Percentiles rank a stretch among this genome's conserved stretches.
These are phyloP conservation scores for Rhodotorula mucilaginosa DNA, from an alignment of 1,284 basidiomycete genomes.

Conservation along the genomic window DNA sequence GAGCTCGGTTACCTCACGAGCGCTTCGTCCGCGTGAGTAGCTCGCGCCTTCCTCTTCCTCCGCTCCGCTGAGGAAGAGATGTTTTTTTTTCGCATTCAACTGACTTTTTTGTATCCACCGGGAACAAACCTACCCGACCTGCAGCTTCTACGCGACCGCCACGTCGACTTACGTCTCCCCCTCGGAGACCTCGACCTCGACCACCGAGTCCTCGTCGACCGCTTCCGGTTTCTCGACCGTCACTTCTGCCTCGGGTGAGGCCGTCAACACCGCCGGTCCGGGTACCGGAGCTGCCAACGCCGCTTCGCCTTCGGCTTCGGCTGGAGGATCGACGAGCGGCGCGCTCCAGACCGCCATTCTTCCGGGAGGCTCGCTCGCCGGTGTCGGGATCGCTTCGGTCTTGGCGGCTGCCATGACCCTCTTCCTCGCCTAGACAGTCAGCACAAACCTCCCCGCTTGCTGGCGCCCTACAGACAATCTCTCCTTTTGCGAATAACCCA, in stretches of 20 bases:
- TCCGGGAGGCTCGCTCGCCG: not conserved
- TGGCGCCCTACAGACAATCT: not conserved
- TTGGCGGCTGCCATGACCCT: not conserved
- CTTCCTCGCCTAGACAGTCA: not conserved
- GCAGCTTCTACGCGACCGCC: constrained; percentile 34
- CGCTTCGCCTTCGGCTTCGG: not conserved
- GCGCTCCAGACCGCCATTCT: not conserved
- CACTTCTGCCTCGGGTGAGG: not conserved
- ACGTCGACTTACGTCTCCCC: constrained; percentile 29
- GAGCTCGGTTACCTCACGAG: constrained; percentile 16
- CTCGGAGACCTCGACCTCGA: constrained; percentile 5
- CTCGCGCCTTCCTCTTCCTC: no score
- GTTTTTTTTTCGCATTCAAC: not conserved
- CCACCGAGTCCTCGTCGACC: not conserved
- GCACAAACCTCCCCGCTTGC: not conserved
- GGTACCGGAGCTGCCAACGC: not conserved
- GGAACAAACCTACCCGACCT: no score
- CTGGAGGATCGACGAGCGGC: not conserved
- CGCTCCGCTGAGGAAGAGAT: no score
- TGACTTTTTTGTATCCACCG: no score
- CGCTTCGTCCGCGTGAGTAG: constrained; percentile 15
- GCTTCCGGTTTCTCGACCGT: not conserved
- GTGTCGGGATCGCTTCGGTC: not conserved
- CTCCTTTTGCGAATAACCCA: not conserved
- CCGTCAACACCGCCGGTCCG: not conserved